These are phyloP conservation scores for Micractinium sp. DNA, from an alignment of 139 green algal species.

Conservation along the genomic window DNA sequence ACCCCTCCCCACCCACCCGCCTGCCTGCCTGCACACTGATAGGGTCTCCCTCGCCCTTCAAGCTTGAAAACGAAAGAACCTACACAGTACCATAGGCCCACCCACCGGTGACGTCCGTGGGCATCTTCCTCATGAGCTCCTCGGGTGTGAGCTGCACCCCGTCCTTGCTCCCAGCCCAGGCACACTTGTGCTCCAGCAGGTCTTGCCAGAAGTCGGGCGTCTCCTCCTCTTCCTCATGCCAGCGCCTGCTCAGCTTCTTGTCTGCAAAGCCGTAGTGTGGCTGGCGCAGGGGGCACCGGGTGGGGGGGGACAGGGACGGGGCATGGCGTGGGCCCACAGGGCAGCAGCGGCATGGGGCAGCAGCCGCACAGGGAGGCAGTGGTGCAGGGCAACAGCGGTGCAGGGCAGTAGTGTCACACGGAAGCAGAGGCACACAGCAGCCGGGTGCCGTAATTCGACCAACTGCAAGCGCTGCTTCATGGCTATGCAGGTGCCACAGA, in stretches of 20 bases:
- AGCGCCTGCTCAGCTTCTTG: slow-evolving; percentile 1
- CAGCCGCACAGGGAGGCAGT: not conserved
- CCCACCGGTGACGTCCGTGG: not conserved
- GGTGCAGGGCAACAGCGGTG: no score
- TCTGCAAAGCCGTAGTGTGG: not conserved
- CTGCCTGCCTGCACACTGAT: not conserved
- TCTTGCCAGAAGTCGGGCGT: not conserved
- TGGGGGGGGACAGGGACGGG: not conserved
- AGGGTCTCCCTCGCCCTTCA: not conserved
- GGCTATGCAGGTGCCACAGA: no score
- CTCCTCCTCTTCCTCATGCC: not conserved
- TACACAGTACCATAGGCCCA: no score
- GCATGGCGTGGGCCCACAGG: not conserved
- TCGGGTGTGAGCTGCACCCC: not conserved
- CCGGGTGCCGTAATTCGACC: no score
- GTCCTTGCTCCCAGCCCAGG: not conserved
- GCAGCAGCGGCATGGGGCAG: not conserved
- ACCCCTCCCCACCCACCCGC: no score
- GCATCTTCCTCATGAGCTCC: not conserved
- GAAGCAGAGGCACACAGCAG: no score
- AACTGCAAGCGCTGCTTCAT: no score
- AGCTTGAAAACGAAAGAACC: not conserved
- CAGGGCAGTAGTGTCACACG: no score
- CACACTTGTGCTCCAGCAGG: not conserved
- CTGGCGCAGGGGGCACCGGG: not conserved